A percentile compares a stretch with the other conserved stretches of the same genome.
These are phyloP conservation scores for Dujonia santamariae DNA, from an alignment of 1,139 yeast species.

Conservation along the genomic window DNA sequence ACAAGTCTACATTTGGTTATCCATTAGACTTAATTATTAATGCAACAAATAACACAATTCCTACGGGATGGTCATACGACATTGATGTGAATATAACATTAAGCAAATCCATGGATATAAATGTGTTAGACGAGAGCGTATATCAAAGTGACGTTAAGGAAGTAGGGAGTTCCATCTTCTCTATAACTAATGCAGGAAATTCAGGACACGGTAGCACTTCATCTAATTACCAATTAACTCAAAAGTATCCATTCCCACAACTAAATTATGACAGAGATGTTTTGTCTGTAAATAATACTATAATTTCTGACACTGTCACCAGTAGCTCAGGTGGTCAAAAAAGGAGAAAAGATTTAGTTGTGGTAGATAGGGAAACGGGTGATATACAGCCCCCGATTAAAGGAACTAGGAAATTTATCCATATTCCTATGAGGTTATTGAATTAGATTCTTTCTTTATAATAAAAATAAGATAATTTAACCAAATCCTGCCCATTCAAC, in stretches of 20 bases:
- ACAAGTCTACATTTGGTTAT: not conserved
- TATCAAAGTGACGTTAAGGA: not conserved
- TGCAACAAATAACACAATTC: not conserved
- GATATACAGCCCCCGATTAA: not conserved
- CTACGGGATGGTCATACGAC: conserved; percentile 1
- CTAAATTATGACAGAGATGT: conserved; percentile 1
- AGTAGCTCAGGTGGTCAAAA: not conserved
- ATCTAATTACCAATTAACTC: not conserved
- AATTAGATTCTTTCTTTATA: not conserved
- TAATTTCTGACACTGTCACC: not conserved
- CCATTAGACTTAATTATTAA: not conserved
- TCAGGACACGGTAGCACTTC: not conserved
- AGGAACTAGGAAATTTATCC: not conserved
- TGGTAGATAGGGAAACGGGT: no score
- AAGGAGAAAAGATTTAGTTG: no score
- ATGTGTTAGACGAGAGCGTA: no score
- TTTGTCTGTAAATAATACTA: not conserved
- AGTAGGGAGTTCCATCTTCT: conserved; percentile 1
- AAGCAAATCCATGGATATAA: not conserved
- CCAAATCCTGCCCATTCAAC: conserved; percentile 87
- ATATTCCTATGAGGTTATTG: not conserved
- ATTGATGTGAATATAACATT: not conserved
- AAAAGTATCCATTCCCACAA: conserved; percentile 2
- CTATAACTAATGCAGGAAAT: conserved; percentile 1
- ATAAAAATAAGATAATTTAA: conserved; percentile 16